Conservation (phyloP, 129 eudicot genomes). For the Saussurea involucrata region DNA sequence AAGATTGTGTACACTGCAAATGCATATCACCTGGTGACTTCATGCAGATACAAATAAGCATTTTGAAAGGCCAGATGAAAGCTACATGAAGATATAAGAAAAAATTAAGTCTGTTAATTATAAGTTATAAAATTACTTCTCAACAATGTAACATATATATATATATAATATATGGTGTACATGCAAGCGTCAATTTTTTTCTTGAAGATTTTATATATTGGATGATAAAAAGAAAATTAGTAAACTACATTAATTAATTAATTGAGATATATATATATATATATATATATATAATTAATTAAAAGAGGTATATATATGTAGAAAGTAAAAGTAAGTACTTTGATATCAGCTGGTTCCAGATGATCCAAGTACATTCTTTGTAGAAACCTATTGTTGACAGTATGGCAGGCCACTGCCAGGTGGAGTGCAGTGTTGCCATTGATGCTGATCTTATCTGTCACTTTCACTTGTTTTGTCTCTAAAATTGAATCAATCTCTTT, state of each 20-base stretch:
- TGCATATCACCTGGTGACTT: background rate
- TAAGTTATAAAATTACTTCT: background rate
- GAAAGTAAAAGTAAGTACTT: background rate
- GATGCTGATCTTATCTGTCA: background rate
- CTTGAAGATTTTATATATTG: no score
- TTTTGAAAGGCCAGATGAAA: background rate
- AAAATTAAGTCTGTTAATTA: background rate
- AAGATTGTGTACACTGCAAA: background rate
- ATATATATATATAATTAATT: no score
- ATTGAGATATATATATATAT: no score
- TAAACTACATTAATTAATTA: no score
- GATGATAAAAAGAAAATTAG: no score
- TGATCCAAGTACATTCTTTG: background rate
- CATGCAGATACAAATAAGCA: background rate
- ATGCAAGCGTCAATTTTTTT: no score
- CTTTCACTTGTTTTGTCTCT: background rate
- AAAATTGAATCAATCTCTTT: background rate
- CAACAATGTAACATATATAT: no score
- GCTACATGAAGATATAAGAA: background rate
- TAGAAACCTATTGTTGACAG: background rate
- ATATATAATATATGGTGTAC: no score
- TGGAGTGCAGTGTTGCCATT: slow-evolving; percentile 20
- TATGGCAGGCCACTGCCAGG: background rate
- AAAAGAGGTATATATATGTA: background rate
- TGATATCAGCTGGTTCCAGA: background rate